Conservation (phyloP, 495 filamentous ascomycete species). For the Chaetomium tenue region DNA sequence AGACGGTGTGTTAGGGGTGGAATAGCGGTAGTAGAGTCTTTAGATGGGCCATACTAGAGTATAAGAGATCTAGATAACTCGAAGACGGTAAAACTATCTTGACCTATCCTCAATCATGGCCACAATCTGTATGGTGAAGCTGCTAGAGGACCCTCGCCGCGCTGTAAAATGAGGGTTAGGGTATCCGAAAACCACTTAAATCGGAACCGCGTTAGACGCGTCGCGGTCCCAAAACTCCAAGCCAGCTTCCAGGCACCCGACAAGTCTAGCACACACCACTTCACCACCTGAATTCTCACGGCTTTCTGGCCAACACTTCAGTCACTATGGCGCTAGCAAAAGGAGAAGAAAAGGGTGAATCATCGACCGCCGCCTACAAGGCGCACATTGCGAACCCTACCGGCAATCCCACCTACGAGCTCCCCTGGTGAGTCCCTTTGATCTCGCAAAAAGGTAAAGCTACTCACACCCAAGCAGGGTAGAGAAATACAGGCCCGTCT, state of each 20-base stretch:
- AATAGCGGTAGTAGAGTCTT: not conserved
- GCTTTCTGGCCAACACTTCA: not conserved
- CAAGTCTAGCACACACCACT: not conserved
- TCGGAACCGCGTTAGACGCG: constrained; percentile 26
- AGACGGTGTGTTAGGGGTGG: constrained; percentile 7
- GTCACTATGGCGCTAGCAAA: constrained; percentile 44
- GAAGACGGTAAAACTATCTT: not conserved
- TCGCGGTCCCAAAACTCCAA: constrained; percentile 13
- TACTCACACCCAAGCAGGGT: constrained; percentile 61
- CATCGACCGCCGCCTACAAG: constrained; percentile 70
- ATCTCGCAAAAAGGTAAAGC: not conserved
- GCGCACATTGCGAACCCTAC: constrained; percentile 62
- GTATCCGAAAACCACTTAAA: constrained; percentile 28
- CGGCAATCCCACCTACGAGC: constrained; percentile 69
- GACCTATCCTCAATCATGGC: not conserved
- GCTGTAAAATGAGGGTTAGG: constrained; percentile 22
- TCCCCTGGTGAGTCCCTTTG: constrained; percentile 72
- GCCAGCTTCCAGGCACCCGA: constrained; percentile 6
- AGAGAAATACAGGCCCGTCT: constrained; percentile 93
- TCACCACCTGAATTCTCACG: not conserved
- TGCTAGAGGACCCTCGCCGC: no score
- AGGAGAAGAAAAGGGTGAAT: constrained; percentile 59
- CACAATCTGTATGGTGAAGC: not conserved
- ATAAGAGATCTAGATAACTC: not conserved
- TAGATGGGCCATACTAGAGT: constrained; percentile 8